Base-by-base conservation (phyloP, 441 rosid species). In the Adansonia rubrostipa region DNA sequence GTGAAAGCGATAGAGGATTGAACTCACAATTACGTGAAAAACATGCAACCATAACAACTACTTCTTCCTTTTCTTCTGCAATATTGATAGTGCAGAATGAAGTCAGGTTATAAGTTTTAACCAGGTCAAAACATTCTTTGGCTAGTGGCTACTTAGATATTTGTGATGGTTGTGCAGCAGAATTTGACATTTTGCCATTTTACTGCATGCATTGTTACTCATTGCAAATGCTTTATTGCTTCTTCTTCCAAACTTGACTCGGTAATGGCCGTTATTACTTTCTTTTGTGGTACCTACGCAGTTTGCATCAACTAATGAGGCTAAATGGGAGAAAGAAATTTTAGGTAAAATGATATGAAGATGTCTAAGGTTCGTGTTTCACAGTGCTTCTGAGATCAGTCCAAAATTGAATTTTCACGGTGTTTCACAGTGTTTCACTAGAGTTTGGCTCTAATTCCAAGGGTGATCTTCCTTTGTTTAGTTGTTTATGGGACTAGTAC, bases 151-250 rank as follows among this genome's bases (percentile, higher is more conserved):
- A 15, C 22, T 24, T 71, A 1, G 24, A 54, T 24, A 24, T 7
- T 53, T 28, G 1, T 14, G 3, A 24, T 51, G 14, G 19, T 28
- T 71, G 62, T 71, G 44, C 24, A 13, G 47, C 48, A 51, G 1
- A 71, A 69, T 8, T 50, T 22, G 48, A 33, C 7, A 51, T 71
- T 28, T 15, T 71, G 28, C 42, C 22, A 22, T 9, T 70, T 70
- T 51, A 6, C 1, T 48, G 45, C 44, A 50, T 14, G 1, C 8
- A 7, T 14, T 24, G 13, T 70, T 50, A 50, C 6, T 70, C n/a
- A 67, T 45, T n/a, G 71, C 28, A 44, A 65, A 65, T 65, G 20
- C 20, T 66, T 14, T 9, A n/a, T 66, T 66, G 51, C 48, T 66
- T n/a, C 60, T 70, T 24, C 15, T 10, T 17, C 58, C 58, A 22